phyloP scores from a whole-genome alignment of 768 basidiomycete genomes.

The Jaapia argillacea region DNA sequence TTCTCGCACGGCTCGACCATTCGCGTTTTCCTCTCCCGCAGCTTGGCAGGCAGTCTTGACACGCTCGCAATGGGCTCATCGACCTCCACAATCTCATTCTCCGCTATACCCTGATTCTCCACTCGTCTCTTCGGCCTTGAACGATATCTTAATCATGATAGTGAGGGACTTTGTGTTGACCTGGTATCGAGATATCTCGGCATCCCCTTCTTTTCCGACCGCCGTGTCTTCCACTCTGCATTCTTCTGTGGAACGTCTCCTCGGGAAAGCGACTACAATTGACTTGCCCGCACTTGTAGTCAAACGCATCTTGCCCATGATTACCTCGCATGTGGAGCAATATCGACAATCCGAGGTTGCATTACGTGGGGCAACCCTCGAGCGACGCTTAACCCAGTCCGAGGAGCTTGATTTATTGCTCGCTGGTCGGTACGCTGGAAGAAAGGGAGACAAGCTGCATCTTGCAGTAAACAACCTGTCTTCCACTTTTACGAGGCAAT shows the following conservation, averaged over 20 bases:
- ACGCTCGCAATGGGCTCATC: constrained; percentile 84
- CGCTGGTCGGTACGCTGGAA: constrained; percentile 70
- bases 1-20: constrained; percentile 54
- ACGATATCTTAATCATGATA: constrained; percentile 73
- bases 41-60: constrained; percentile 90
- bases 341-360: constrained; percentile 87
- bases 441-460: constrained; percentile 60
- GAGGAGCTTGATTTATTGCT: constrained; percentile 84
- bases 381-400: constrained; percentile 77
- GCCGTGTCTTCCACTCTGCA: constrained; percentile 74
- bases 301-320: constrained; percentile 76
- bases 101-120: constrained; percentile 57
- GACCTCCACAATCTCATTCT: constrained; percentile 54
- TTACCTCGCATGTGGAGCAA: constrained; percentile 83
- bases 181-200: constrained; percentile 85
- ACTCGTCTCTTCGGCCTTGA: constrained; percentile 58
- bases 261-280: constrained; percentile 43
- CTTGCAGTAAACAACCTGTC: constrained; percentile 83
- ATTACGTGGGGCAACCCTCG: constrained; percentile 71
- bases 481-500: constrained; percentile 80
- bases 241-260: constrained; percentile 45
- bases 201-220: constrained; percentile 80
- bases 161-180: constrained; percentile 80
- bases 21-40: constrained; percentile 85
- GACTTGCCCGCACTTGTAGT: constrained; percentile 75